Evolutionary conservation across 768 basidiomycete species (phyloP).

Genomic region (Kwoniella dejecticola): DNA sequence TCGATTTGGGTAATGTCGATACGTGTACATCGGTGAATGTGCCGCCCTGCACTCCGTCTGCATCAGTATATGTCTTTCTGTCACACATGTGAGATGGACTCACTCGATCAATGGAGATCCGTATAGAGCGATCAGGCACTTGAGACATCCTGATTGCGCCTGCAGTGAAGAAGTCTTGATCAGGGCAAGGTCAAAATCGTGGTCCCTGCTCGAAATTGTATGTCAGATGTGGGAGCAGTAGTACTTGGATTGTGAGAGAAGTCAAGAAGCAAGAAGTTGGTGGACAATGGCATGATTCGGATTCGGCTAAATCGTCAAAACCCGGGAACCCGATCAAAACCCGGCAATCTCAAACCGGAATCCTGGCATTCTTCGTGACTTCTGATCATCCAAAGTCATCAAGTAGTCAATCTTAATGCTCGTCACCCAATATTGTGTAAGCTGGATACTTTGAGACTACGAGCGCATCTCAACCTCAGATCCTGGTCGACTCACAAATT

Average conservation of each 20-base stretch:
- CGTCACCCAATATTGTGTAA: background rate
- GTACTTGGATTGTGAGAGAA: too few species aligned
- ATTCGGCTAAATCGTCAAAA: background rate
- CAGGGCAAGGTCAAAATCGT: too few species aligned
- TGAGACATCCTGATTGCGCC: background rate
- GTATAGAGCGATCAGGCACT: conserved; percentile 40
- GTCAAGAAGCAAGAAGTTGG: too few species aligned
- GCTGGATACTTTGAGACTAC: too few species aligned
- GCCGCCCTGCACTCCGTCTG: conserved; percentile 33
- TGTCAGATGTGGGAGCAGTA: too few species aligned
- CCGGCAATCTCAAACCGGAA: too few species aligned
- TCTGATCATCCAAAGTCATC: background rate
- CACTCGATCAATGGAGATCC: conserved; percentile 43
- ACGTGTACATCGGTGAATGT: conserved; percentile 53
- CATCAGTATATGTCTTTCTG: background rate
- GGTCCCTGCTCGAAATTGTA: too few species aligned
- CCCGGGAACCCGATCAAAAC: too few species aligned
- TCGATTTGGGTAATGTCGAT: conserved; percentile 3
- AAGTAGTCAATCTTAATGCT: background rate
- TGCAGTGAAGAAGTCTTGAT: background rate
- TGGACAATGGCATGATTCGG: too few species aligned
- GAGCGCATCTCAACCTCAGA: background rate
- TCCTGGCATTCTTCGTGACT: too few species aligned
- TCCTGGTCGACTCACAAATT: too few species aligned
- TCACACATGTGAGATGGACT: conserved; percentile 2